Evolutionary conservation across 2,329 filamentous ascomycete species (phyloP).

Genomic region (Fusarium continuum): DNA sequence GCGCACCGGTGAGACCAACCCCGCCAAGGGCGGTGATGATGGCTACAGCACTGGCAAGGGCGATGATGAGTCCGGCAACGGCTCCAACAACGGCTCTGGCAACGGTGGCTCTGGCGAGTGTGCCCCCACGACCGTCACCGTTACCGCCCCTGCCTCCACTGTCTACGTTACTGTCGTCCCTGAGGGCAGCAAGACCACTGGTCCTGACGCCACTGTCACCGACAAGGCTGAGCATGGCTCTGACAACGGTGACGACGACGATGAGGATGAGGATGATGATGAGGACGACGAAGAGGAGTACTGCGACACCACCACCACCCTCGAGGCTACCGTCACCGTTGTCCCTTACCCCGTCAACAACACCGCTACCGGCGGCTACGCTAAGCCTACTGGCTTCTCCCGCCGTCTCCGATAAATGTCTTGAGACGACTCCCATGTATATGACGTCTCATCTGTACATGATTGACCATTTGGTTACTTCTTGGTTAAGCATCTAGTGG

Average conservation of each 20-base stretch:
- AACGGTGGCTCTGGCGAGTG: slow-evolving; percentile 15
- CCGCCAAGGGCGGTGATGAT: slow-evolving; percentile 34
- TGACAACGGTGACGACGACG: slow-evolving; percentile 18
- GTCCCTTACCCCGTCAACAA: slow-evolving; percentile 55
- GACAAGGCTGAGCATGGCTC: slow-evolving; percentile 7
- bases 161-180: slow-evolving; percentile 49
- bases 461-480: slow-evolving; percentile 35
- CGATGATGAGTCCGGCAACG: slow-evolving; percentile 6
- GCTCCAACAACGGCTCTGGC: slow-evolving; percentile 14
- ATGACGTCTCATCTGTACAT: slow-evolving; percentile 40
- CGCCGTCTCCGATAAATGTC: slow-evolving; percentile 47
- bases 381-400: slow-evolving; percentile 50
- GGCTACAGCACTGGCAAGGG: slow-evolving; percentile 27
- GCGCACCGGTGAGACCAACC: slow-evolving; percentile 37
- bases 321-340: slow-evolving; percentile 48
- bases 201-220: slow-evolving; percentile 38
- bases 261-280: slow-evolving; percentile 34
- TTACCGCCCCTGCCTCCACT: slow-evolving; percentile 47
- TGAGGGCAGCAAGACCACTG: slow-evolving; percentile 33
- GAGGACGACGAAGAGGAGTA: slow-evolving; percentile 30
- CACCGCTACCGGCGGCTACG: slow-evolving; percentile 48
- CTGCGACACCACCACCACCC: slow-evolving; percentile 42
- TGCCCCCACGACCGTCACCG: slow-evolving; percentile 44
- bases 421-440: slow-evolving; percentile 23
- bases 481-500: slow-evolving; percentile 36